phyloP scores from a whole-genome alignment of 805 yeast genomes.

The Saccharomycopsis amapae region DNA sequence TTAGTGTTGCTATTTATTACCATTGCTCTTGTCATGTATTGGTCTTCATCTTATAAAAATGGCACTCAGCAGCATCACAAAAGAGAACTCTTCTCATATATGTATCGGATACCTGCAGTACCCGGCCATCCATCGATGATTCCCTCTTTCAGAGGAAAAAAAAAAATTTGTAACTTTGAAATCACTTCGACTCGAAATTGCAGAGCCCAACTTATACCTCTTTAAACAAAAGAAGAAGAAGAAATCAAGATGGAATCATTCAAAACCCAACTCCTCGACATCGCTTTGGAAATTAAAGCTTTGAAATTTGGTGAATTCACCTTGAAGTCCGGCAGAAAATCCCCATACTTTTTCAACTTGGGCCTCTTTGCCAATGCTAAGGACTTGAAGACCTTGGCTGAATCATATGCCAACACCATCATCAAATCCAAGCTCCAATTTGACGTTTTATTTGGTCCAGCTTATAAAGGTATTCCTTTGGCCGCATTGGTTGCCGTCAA shows the following conservation, averaged over 20 bases:
- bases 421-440: slow-evolving; percentile 75
- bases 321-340: slow-evolving; percentile 81
- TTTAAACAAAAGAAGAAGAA: no score
- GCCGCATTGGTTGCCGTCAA: slow-evolving; percentile 92
- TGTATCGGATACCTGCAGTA: no score
- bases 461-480: slow-evolving; percentile 94
- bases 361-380: slow-evolving; percentile 85
- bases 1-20: no score
- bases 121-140: no score
- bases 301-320: slow-evolving; percentile 85
- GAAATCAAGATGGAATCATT: slow-evolving; percentile 34
- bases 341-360: slow-evolving; percentile 95
- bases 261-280: slow-evolving; percentile 65
- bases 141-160: no score
- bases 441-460: slow-evolving; percentile 93
- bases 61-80: no score
- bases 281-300: slow-evolving; percentile 76
- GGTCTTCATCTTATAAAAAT: no score
- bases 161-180: no score
- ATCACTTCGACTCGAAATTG: no score
- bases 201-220: no score
- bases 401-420: slow-evolving; percentile 84
- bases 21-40: no score
- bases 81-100: no score
- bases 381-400: slow-evolving; percentile 71